These are phyloP conservation scores for Dissophora ornata DNA, from an alignment of 192 early-diverging fungal species.

Conservation along the genomic window DNA sequence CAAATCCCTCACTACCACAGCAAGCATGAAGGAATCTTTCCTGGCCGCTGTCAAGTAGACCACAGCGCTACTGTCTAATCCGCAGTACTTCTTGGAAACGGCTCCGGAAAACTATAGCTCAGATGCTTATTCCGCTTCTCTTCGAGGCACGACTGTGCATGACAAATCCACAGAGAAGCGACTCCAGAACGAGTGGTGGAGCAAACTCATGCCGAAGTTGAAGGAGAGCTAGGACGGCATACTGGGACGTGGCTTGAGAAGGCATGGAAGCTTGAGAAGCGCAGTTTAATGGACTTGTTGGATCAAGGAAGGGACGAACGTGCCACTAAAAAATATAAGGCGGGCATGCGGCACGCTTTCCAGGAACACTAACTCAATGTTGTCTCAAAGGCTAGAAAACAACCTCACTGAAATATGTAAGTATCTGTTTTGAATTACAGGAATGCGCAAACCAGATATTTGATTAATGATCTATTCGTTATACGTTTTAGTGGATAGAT, in stretches of 20 bases:
- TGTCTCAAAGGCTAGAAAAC: conserved; percentile 19
- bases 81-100: conserved; percentile 24
- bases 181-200: conserved; percentile 23
- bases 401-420: conserved; percentile 14
- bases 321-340: conserved; percentile 22
- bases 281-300: conserved; percentile 4
- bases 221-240: conserved; percentile 7
- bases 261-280: conserved; percentile 16
- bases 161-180: conserved; percentile 29
- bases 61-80: conserved; percentile 7
- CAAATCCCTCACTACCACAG: background rate
- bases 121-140: conserved; percentile 1
- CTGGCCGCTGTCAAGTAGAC: conserved; percentile 19
- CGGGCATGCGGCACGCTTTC: conserved; percentile 18
- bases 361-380: conserved; percentile 30
- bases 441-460: background rate
- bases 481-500: conserved; percentile 19
- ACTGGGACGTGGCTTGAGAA: conserved; percentile 26
- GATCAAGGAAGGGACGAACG: conserved; percentile 12
- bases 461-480: background rate
- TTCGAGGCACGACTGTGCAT: conserved; percentile 12
- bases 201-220: conserved; percentile 20
- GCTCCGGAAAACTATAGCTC: conserved; percentile 5
- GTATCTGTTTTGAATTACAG: conserved; percentile 14
- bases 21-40: conserved; percentile 11